Evolutionary conservation across 2,329 filamentous ascomycete species (phyloP).

Genomic region (Fusarium duplospermum): DNA sequence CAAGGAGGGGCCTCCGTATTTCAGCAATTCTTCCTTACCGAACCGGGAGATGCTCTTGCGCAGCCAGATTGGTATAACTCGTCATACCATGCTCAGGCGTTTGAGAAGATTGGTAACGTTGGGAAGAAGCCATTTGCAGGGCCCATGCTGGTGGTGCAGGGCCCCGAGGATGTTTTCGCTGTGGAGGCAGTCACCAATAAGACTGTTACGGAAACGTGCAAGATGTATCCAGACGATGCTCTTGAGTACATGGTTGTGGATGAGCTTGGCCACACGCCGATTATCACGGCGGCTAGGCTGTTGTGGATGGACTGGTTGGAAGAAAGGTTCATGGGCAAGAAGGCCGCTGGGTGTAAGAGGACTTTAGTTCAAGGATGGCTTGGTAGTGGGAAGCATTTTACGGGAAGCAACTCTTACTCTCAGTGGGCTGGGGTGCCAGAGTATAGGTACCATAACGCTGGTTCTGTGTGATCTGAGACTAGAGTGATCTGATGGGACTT

Average conservation of each 20-base stretch:
- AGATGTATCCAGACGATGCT: fast-evolving
- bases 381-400: background rate
- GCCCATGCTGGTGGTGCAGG: conserved; percentile 8
- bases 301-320: conserved; percentile 12
- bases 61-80: background rate
- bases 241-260: conserved; percentile 2
- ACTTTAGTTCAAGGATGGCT: background rate
- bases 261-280: background rate
- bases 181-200: background rate
- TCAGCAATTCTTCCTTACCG: conserved; percentile 7
- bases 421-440: conserved; percentile 16
- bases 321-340: background rate
- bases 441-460: conserved; percentile 17
- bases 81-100: conserved; percentile 10
- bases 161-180: background rate
- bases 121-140: background rate
- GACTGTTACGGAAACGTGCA: background rate
- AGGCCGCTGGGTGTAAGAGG: background rate
- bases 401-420: conserved; percentile 3
- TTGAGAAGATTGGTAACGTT: conserved; percentile 1
- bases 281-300: background rate
- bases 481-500: no score
- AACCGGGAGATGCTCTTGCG: fast-evolving
- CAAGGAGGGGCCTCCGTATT: background rate
- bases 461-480: background rate